Evolutionary conservation across 441 rosid species (phyloP).

Genomic region (Manihot esculenta): DNA sequence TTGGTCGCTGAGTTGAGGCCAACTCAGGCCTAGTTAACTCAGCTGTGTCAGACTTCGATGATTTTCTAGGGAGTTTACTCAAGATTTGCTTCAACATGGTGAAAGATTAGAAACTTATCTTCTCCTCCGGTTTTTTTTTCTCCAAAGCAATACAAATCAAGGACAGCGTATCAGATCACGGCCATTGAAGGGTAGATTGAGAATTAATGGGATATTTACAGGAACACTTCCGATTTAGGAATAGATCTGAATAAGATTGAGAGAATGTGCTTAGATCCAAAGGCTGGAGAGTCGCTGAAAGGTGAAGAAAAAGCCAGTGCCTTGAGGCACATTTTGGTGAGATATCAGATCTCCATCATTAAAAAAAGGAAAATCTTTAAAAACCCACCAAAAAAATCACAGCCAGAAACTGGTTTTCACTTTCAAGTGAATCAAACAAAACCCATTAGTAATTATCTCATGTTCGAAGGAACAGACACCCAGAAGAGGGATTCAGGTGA

Average conservation of each 20-base stretch:
- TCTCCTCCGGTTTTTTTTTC: background rate
- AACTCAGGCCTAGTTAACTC: constrained; percentile 47
- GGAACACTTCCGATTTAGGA: constrained; percentile 19
- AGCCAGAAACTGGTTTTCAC: constrained; percentile 16
- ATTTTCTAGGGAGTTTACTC: constrained; percentile 63
- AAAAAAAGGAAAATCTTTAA: background rate
- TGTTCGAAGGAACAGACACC: background rate
- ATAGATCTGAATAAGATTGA: constrained; percentile 35
- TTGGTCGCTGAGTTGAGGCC: constrained; percentile 35
- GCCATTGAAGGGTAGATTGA: constrained; percentile 9
- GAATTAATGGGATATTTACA: constrained; percentile 9
- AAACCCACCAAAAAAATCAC: constrained; percentile 8
- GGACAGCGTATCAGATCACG: background rate
- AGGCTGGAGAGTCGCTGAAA: constrained; percentile 15
- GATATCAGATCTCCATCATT: constrained; percentile 22
- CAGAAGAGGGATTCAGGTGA: background rate
- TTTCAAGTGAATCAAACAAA: constrained; percentile 9
- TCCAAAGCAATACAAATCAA: background rate
- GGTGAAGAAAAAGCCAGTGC: constrained; percentile 15
- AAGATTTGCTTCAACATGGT: constrained; percentile 72
- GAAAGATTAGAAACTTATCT: background rate
- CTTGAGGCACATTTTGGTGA: constrained; percentile 16
- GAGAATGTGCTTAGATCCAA: constrained; percentile 20
- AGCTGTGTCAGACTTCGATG: constrained; percentile 50
- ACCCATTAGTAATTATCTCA: constrained; percentile 1